Base-by-base conservation (phyloP, 2,329 filamentous ascomycete species). In the Thielaviopsis populi region DNA sequence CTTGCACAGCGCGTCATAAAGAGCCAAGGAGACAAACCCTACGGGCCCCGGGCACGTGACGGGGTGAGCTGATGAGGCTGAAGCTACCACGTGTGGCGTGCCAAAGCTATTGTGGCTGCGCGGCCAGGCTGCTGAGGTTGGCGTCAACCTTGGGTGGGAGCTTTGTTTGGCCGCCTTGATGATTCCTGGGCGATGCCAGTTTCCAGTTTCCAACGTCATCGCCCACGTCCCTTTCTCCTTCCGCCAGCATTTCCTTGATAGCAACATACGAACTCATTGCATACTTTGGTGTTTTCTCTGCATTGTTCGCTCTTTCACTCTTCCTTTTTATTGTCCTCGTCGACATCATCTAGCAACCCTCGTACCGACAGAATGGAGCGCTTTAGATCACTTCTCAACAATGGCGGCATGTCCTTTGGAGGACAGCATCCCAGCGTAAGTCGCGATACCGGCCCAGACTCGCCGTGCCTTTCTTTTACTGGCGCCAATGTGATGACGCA, bases 61-160 rank as follows among this genome's bases (percentile, higher is more conserved):
- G 60, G 53, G 60, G 48, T 48, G 33, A 19, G 17, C 17, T 2
- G 10, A 24, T 62, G 50, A 54, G 58, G 60, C 63, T 50, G 24
- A 60, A 62, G 60, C 46, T 61, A 17, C 56, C 71, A 71, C 70
- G 70, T 73, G 67, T 71, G 70, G 66, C 63, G 70, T 67, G 68
- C 69, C 72, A 70, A 71, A 73, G 71, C 69, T 68, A 66, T 37
- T 63, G 60, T 66, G 61, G 62, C 65, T 62, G 53, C 56, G 24
- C 53, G 50, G 54, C 60, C 63, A 65, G 63, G 63, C 63, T 65
- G 60, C 63, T 65, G 27, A 65, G 63, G 63, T 65, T 65, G 63
- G 63, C 63, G 60, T 65, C 63, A 65, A 65, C 63, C n/a, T 27
- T 27, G 33, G 54, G 11, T 50, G 27, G 59, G 22, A 61, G 59